A percentile compares a stretch with the other conserved stretches of the same genome.
Evolutionary conservation across 1,284 basidiomycete species (phyloP).

Genomic region (Porogramme epimiltina): DNA sequence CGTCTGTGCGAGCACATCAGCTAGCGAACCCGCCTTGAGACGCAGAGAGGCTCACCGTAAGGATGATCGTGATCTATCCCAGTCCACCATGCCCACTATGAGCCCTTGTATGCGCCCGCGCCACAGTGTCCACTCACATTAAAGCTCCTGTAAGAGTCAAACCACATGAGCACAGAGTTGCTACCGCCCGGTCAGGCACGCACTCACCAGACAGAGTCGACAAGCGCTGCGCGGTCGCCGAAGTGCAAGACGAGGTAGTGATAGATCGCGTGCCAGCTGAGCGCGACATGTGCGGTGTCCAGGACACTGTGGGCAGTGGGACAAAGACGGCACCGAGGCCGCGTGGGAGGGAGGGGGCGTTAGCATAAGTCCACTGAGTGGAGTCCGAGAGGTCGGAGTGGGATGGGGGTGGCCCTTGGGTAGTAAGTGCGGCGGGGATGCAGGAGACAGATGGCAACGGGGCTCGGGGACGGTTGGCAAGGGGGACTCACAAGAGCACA

Average conservation of each 20-base stretch:
- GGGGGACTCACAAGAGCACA: conserved; percentile 8
- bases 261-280: conserved; percentile 19
- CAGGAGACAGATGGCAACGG: no score
- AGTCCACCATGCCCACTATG: no score
- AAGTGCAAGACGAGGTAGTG: conserved; percentile 20
- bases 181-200: no score
- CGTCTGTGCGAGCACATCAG: background rate
- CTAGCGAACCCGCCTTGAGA: background rate
- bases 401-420: no score
- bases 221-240: conserved; percentile 8
- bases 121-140: conserved; percentile 2
- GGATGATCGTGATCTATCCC: conserved; percentile 8
- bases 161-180: background rate
- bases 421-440: background rate
- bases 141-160: conserved; percentile 10
- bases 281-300: conserved; percentile 15
- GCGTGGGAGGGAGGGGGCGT: no score
- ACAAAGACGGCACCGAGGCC: no score
- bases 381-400: no score
- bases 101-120: no score
- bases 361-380: no score
- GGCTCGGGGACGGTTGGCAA: no score
- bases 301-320: background rate
- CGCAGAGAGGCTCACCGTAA: conserved; percentile 2
- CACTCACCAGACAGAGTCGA: conserved; percentile 11